Evolutionary conservation across 768 basidiomycete species (phyloP), one percentile per base, ranked within the genome.

Genomic region (Cystobasidiopsis lactophilus): DNA sequence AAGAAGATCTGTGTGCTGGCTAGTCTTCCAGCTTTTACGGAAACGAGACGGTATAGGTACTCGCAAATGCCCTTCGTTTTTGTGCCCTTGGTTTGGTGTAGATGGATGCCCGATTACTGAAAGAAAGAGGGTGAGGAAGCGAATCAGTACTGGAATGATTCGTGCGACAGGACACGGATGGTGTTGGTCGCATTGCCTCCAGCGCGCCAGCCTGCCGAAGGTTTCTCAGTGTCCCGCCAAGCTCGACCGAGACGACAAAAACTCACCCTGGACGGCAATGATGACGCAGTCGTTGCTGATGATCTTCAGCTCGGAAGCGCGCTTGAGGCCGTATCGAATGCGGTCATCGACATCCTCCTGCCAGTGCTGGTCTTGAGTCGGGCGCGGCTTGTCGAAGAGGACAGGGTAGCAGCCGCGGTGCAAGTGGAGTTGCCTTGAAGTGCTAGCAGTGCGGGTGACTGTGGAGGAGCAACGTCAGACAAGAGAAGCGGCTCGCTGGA

Each of bases 361-460:
- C 93, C 93, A 98, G 68, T 91, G 86, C 65, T 82, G 77, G 41
- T 74, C 73, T 54, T 77, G 76, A 57, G 89, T 74, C 46, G 88
- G 86, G 45, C 89, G 76, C n/a, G 86, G 82, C 71, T 91, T 88
- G 39, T 79, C 72, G 74, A 93, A 96, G 79, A 79, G 84, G 75
- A 91, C 85, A 24, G 91, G 91, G 69, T 96, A 98, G 69, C 82
- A 83, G 55, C 85, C 91, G 60, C 93, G 79, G 72, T 93, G 82
- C 60, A 98, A 72, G 71, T 96, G 93, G 63, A 89, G 82, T 70
- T 96, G 91, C 58, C 93, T 81, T 16, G 93, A 76, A 24, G 89
- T 95, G 70, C 86, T 84, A 68, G 83, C 75, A 68, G 88, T 93
- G 59, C 93, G 84, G 51, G 93, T 96, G 52, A 98, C 88, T 86